Evolutionary conservation across 2,329 filamentous ascomycete species (phyloP), one percentile per base, ranked within the genome.

Genomic region (Huntiella bhutanensis): DNA sequence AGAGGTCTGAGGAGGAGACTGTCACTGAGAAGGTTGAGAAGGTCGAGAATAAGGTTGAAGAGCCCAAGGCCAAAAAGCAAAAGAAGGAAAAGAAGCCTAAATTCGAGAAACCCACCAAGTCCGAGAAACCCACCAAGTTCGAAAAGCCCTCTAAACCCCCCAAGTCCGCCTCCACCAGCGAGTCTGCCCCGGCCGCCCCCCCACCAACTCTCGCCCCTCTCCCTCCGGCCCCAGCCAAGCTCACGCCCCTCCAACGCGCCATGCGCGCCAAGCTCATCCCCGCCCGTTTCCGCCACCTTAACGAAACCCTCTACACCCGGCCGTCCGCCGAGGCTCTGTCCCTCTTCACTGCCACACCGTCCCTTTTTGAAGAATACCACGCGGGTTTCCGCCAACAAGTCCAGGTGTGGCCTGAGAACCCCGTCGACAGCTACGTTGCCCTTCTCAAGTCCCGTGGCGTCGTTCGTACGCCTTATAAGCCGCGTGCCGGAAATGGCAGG

Each of bases 301-400:
- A 98, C 62, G 82, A 98, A 66, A 88, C 85, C 0, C 77, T 98
- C 11, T 98, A 98, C 66, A 96, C 88, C 4, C 83, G 80, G 5
- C 83, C 87, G 1, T 98, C 91, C 0, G 68, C 69, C 33, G 77
- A 91, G 53, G 82, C 91, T n/a, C 76, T 91, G 54, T 65, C 71
- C 43, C 75, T 96, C 17, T 96, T 98, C 66, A 68, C 75, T 44
- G 69, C 81, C 33, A 84, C 83, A 43, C 91, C 91, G 0, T 84
- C 93, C 58, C 87, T 96, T 71, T 98, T 96, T 64, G 71, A 76
- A 54, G 87, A 96, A 63, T 98, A 98, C 63, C 91, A 98, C 64
- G 80, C 86, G 51, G 91, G 91, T 33, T 98, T 98, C 70, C 81
- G 87, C 1, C 82, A 87, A 45, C 91, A 98, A 64, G 91, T 96